These are phyloP conservation scores for Cokeromyces recurvatus DNA, from an alignment of 371 early-diverging fungal species.

Conservation along the genomic window DNA sequence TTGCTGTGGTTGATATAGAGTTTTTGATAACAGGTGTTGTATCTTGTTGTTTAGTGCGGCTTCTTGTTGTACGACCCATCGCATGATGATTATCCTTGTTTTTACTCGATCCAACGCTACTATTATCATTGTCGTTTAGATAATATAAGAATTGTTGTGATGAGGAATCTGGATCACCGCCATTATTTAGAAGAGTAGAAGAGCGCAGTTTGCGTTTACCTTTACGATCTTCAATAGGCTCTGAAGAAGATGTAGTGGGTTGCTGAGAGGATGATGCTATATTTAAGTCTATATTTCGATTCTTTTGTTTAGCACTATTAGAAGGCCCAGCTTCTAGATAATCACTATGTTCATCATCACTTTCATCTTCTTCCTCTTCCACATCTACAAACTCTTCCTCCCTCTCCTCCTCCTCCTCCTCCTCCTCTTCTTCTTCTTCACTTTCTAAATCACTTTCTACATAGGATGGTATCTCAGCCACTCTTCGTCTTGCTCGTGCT, in stretches of 20 bases:
- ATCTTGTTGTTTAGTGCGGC: neutral
- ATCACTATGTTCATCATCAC: conserved; percentile 15
- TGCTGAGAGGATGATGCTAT: neutral
- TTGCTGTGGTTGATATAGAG: neutral
- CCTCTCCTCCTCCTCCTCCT: conserved; percentile 37
- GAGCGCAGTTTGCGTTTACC: conserved; percentile 28
- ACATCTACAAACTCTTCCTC: conserved; percentile 35
- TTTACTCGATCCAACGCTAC: neutral
- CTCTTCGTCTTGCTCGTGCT: conserved; percentile 42
- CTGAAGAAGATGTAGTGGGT: neutral
- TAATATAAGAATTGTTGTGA: neutral
- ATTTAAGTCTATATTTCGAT: conserved; percentile 10
- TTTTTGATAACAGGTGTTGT: neutral
- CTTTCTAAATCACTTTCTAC: conserved; percentile 51
- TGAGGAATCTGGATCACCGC: conserved; percentile 20
- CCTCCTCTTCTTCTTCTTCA: conserved; percentile 34
- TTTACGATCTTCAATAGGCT: conserved; percentile 34
- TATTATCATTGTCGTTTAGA: neutral
- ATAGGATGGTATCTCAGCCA: conserved; percentile 28
- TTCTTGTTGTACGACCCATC: conserved; percentile 10
- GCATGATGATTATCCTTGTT: neutral
- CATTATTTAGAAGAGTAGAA: conserved; percentile 13
- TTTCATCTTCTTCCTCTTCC: conserved; percentile 13
- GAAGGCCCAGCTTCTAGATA: conserved; percentile 24
- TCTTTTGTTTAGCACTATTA: conserved; percentile 8